Evolutionary conservation across 2,329 filamentous ascomycete species (phyloP).

Genomic region (Didymella glomerata): DNA sequence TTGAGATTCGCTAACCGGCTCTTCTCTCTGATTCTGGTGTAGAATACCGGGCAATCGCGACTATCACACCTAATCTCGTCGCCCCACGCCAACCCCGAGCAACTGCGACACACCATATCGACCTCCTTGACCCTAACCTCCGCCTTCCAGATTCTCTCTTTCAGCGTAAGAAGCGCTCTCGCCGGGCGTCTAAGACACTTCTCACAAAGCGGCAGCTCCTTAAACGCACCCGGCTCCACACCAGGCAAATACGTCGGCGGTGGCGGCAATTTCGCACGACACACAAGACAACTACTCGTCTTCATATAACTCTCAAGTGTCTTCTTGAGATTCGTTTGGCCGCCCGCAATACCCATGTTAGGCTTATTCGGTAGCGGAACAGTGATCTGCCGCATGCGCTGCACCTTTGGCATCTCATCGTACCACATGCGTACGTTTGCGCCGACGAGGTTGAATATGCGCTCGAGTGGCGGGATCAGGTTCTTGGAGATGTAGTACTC

Average conservation of each 20-base stretch:
- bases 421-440: conserved; percentile 93
- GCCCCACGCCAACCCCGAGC: conserved; percentile 73
- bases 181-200: conserved; percentile 65
- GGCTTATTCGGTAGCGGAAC: conserved; percentile 31
- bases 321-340: conserved; percentile 59
- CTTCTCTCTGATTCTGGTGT: conserved; percentile 73
- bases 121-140: conserved; percentile 73
- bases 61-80: conserved; percentile 89
- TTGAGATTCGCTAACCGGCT: conserved; percentile 34
- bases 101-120: conserved; percentile 78
- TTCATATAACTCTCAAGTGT: conserved; percentile 96
- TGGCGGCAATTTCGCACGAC: conserved; percentile 66
- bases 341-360: conserved; percentile 31
- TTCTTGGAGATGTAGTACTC: conserved; percentile 99
- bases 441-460: conserved; percentile 95
- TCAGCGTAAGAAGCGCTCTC: conserved; percentile 70
- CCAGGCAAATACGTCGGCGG: conserved; percentile 22
- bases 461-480: conserved; percentile 89
- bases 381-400: conserved; percentile 72
- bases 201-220: conserved; percentile 62
- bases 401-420: conserved; percentile 93
- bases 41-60: conserved; percentile 92
- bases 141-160: conserved; percentile 66
- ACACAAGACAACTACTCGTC: conserved; percentile 73
- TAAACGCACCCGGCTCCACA: conserved; percentile 29